Base-by-base conservation (phyloP, 106 monocot genomes). In the Platanthera guangdongensis region DNA sequence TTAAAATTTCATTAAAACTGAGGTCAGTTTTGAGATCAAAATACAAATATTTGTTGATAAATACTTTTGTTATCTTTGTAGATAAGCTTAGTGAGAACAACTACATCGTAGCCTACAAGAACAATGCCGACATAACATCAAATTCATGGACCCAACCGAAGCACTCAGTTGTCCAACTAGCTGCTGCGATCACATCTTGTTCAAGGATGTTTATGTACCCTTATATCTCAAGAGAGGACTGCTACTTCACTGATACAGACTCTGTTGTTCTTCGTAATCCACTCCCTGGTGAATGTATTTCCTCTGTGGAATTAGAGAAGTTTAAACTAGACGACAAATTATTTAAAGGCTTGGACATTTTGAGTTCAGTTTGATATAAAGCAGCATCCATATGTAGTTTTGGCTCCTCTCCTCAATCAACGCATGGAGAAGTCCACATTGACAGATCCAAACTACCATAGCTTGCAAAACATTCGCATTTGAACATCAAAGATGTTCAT, bases 181-280 rank as follows among this genome's bases (percentile, higher is more conserved):
- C 64, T 7, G 64, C 16, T 14, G 64, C 64, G 19, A 65, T 65
- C 25, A 65, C 64, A 19, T 6, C 25, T 0, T 52, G 9, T 8
- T 7, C 52, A 8, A 52, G 52, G 52, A 52, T 52, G 9, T 11
- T 8, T 52, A 52, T 52, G 52, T 52, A 52, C 52, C 52, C 52
- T 48, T 74, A 74, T 45, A 74, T 74, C 47, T 47, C 47, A 49
- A 74, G 73, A 74, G 47, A 74, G 10, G 73, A 52, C 19, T 74
- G 73, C 11, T 74, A 74, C 73, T 74, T 51, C 19, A 51, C 73
- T 18, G 73, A 74, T 51, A 74, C 73, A 9, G 3, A 74, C 73
- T 74, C 73, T 16, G 73, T 16, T 9, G 10, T 74, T 13, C 73
- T 74, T 12, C 3, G 73, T n/a, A 74, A 11, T 51, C 46, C 39